phyloP scores from a whole-genome alignment of 2,329 filamentous ascomycete genomes.

The Paramyrothecium sp. region DNA sequence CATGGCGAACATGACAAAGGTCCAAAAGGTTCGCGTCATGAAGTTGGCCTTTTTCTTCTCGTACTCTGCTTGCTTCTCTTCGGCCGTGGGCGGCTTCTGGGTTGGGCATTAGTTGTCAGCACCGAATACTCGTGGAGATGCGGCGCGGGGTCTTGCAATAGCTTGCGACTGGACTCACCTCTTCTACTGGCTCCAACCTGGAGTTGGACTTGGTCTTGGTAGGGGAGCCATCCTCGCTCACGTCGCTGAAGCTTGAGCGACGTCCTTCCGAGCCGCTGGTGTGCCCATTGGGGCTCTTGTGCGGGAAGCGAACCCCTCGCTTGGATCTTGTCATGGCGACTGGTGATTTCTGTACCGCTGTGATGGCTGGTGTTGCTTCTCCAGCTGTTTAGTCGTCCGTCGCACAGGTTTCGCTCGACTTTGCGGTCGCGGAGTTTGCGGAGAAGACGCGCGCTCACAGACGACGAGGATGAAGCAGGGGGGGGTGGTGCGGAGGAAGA shows the following conservation, averaged over 20 bases:
- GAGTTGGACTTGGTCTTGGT: slow-evolving; percentile 23
- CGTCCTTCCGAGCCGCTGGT: slow-evolving; percentile 34
- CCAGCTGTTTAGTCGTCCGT: background rate
- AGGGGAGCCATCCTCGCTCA: slow-evolving; percentile 53
- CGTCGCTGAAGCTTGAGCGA: slow-evolving; percentile 70
- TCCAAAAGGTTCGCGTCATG: slow-evolving; percentile 96
- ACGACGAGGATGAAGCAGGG: background rate
- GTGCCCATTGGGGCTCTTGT: slow-evolving; percentile 47
- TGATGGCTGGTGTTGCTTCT: background rate
- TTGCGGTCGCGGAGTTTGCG: background rate
- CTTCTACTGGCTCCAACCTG: slow-evolving; percentile 30
- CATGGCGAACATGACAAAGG: slow-evolving; percentile 89
- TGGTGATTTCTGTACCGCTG: background rate
- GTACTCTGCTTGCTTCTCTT: slow-evolving; percentile 63
- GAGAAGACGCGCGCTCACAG: too few relatives aligned
- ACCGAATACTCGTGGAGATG: background rate
- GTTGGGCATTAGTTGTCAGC: slow-evolving; percentile 13
- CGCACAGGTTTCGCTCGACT: background rate
- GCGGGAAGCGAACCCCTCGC: slow-evolving; percentile 56
- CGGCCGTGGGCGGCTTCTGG: slow-evolving; percentile 41
- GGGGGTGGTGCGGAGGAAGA: background rate
- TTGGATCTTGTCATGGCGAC: slow-evolving; percentile 34
- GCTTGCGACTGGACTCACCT: slow-evolving; percentile 23
- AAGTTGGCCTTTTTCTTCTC: slow-evolving; percentile 99
- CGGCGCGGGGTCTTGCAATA: background rate